phyloP scores from a whole-genome alignment of 306 rosid genomes.

The Gastrolobium bilobum region DNA sequence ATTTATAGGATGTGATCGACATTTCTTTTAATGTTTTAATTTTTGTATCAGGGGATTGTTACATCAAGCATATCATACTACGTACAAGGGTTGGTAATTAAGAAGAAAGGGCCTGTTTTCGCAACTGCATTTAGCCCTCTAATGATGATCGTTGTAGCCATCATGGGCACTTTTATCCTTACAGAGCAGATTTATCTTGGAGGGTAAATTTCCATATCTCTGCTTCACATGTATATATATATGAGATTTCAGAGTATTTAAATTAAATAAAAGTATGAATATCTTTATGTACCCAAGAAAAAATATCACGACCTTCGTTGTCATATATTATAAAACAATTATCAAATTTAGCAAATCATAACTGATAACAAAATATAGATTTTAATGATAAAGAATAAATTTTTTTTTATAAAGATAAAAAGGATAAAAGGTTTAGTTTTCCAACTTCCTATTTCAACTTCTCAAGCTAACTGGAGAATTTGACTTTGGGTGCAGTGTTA shows the following conservation, averaged over 20 bases:
- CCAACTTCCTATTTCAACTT: not conserved
- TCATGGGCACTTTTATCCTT: constrained; percentile 81
- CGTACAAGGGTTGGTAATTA: constrained; percentile 87
- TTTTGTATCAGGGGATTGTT: constrained; percentile 71
- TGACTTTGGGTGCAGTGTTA: constrained; percentile 58
- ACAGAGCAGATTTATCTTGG: constrained; percentile 84
- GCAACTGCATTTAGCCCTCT: constrained; percentile 96
- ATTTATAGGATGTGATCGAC: not conserved
- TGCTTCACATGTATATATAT: not conserved
- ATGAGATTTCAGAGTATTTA: too few relatives aligned
- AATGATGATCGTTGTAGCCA: constrained; percentile 91
- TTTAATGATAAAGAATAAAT: not conserved
- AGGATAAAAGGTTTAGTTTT: not conserved
- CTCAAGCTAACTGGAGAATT: not conserved
- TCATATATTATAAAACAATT: not conserved
- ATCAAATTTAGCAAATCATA: not conserved
- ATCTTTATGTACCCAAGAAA: too few relatives aligned
- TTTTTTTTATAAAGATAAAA: not conserved
- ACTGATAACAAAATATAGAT: not conserved
- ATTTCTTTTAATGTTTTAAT: not conserved
- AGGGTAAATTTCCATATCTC: constrained; percentile 60
- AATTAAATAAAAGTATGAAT: too few relatives aligned
- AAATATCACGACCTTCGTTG: not conserved
- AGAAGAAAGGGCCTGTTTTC: constrained; percentile 87
- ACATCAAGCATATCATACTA: constrained; percentile 84